Base-by-base conservation (phyloP, 345 rosid species). In the Eucalyptus albens region DNA sequence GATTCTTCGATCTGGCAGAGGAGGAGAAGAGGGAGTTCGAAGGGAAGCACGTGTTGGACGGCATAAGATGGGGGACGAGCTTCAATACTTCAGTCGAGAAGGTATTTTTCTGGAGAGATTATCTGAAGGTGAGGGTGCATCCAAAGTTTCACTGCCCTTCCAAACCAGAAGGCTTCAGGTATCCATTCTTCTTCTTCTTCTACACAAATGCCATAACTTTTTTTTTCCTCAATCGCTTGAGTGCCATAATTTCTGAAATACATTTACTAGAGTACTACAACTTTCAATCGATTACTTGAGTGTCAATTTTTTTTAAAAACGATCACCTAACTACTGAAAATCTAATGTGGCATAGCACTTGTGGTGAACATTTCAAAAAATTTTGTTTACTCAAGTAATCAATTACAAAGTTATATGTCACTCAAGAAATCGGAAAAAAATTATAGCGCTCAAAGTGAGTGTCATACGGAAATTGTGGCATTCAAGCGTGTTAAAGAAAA, bases 51-150 rank as follows among this genome's bases (percentile, higher is more conserved):
- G 94, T 94, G 7, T 72, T 92, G 92, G 97, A 94, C 37, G 93
- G 96, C 3, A 92, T 94, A 47, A 91, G 95, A 89, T 92, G 86
- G 77, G 97, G 96, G 6, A 94, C 95, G 21, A 95, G 96, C 89
- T 94, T 94, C 89, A 94, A 94, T 87, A 17, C 91, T 72, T 89
- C 92, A 7, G 93, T 89, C 81, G 97, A 94, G 0, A 87, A 93
- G 37, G 90, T 90, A 15, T 89, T 93, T 15, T 93, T 56, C 86
- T 95, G 96, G 96, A 92, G 93, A 89, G 96, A 94, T 90, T 94
- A 88, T 87, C 92, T 95, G 51, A 95, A 94, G 94, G 72, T 92
- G 7, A 47, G 87, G 53, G 92, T 90, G 24, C 93, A 94, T 67
- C 95, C 95, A 47, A 50, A 88, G 22, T 94, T 94, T 86, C 93